Base-by-base conservation (phyloP, 2,329 filamentous ascomycete species). In the Neonectria sp. region DNA sequence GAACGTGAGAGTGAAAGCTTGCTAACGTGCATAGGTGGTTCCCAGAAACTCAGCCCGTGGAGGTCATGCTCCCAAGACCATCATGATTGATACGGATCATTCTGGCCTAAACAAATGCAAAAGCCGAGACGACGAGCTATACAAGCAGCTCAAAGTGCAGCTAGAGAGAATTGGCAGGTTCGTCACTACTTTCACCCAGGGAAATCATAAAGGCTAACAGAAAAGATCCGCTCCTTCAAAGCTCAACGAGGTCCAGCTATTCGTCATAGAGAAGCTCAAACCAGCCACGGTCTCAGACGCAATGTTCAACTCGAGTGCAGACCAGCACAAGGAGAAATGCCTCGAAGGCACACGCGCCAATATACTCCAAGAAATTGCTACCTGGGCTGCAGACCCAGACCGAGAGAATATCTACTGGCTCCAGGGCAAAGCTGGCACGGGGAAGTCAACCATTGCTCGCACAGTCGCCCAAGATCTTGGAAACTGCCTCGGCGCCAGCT, bases 401-500 rank as follows among this genome's bases (percentile, higher is more conserved):
- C 51, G 58, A 21, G 63, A 78, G 33, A 24, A 65, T 15, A 73
- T 82, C 6, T 80, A 80, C 61, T 82, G 77, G 80, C 73, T 83
- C 1, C 78, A 78, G 13, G 80, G 80, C 4, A 79, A 81, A 70
- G 80, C 79, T n/a, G 80, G 81, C 1, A 82, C 78, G 0, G 79
- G 81, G 8, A 83, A 82, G 57, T 82, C 80, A 2, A 83, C 79
- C 13, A 80, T 83, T 3, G 76, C 78, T 6, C 79, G 75, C 1
- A 81, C 78, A 1, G 43, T 81, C 4, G 78, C 79, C 12, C 29
- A 24, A 17, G 13, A 31, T 1, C 24, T 63, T 31, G 29, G 29
- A 31, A 31, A 31, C 29, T 5, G 29, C 4, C 29, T 31, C 3
- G 29, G 29, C 5, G 29, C 29, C 29, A 31, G 29, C 29, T 31